Evolutionary conservation across 2,329 filamentous ascomycete genomes (phyloP).

Genomic region (Botrytis paeoniae): DNA sequence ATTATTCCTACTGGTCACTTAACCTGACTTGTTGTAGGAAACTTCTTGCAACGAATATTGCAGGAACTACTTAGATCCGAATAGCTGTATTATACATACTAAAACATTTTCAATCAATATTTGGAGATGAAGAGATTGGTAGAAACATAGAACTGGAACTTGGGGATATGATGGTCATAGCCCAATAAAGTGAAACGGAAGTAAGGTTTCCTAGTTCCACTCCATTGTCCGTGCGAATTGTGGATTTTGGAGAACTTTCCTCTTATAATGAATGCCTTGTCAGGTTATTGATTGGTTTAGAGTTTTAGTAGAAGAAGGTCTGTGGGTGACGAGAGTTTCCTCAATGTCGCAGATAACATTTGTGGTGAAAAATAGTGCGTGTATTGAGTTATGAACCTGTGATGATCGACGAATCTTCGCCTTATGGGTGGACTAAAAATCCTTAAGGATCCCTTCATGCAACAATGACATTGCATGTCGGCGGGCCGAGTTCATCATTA

Average conservation of each 20-base stretch:
- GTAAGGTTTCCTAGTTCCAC: background rate
- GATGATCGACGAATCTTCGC: background rate
- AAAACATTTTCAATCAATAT: background rate
- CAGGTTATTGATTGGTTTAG: constrained; percentile 6
- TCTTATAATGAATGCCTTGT: background rate
- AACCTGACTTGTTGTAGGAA: background rate
- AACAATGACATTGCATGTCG: constrained; percentile 1
- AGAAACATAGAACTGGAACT: background rate
- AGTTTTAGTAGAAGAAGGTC: background rate
- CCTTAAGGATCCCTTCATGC: background rate
- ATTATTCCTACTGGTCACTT: background rate
- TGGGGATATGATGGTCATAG: constrained; percentile 11
- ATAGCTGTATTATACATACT: background rate
- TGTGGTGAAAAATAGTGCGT: background rate
- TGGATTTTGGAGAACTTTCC: constrained; percentile 2
- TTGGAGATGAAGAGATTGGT: background rate
- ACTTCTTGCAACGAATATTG: background rate
- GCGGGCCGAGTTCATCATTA: background rate
- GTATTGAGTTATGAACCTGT: background rate
- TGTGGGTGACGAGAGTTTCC: background rate
- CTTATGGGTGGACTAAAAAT: background rate
- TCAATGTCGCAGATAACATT: constrained; percentile 2
- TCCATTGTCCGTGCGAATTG: constrained; percentile 4
- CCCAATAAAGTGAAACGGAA: constrained; percentile 8
- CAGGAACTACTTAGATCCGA: background rate